Evolutionary conservation across 169 alveolate species (phyloP), one percentile per base, ranked within the genome.

Genomic region (Plasmodium fragile): DNA sequence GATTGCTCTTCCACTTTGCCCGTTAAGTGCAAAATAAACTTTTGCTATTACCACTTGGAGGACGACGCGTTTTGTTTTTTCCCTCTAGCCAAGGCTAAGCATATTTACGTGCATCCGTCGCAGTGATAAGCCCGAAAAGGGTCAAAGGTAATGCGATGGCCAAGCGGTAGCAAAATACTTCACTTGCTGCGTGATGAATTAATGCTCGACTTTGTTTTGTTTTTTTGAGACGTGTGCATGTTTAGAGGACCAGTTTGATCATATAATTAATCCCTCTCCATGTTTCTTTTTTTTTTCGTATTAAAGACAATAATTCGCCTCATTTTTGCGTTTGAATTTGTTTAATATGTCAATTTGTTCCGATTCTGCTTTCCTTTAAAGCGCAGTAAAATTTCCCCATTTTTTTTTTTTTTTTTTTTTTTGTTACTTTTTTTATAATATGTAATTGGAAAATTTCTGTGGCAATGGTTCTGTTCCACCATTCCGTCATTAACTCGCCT

Each of bases 1-100:
- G 90, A 87, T 87, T 87, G 70, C 55, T 78, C 81, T 34, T 87
- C 77, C 30, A 87, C 93, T 18, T 78, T 87, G 55, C 93, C 93
- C 45, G 55, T 79, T 49, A 87, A 87, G 71, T 87, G 93, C 52
- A 87, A 87, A 22, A 18, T 87, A 59, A 77, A 36, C 78, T 79
- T 87, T 41, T 87, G 85, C 72, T 87, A 78, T 79, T 39, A 65
- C 45, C 45, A 55, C 49, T 78, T 87, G 11, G 39, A 59, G 83
- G 81, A 87, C 81, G 53, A 65, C n/a, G 45, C 45, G 28, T 78
- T 77, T 43, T 41, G 70, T 72, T 22, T 65, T 13, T 55, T 87
- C 49, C 93, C 93, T n/a, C 52, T 87, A 22, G 28, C 93, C 22
- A 34, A 18, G 49, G 22, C 75, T 16, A 87, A 87, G 49, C 77